phyloP scores from a whole-genome alignment of 768 basidiomycete genomes.

The Pleurotus eryngii region DNA sequence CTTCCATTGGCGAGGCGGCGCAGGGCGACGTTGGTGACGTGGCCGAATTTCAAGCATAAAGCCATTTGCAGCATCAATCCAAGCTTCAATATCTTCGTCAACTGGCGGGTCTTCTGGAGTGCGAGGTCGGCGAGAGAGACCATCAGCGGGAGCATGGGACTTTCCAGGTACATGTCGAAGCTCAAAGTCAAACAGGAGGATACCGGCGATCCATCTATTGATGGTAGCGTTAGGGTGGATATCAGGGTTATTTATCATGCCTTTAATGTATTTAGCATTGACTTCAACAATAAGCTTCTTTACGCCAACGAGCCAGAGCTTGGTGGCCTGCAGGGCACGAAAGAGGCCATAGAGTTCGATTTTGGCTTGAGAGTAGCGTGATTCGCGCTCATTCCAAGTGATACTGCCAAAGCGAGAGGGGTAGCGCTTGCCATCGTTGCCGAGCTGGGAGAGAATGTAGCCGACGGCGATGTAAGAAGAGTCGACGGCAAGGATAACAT shows the following conservation, averaged over 20 bases:
- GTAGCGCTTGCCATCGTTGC: slow-evolving; percentile 14
- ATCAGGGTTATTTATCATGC: slow-evolving; percentile 30
- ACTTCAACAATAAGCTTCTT: slow-evolving; percentile 22
- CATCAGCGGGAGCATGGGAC: slow-evolving; percentile 1
- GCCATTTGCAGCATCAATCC: slow-evolving; percentile 1
- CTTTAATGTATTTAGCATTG: slow-evolving; percentile 29
- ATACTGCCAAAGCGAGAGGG: slow-evolving; percentile 36
- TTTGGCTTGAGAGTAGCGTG: slow-evolving; percentile 29
- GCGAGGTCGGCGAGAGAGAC: slow-evolving; percentile 3
- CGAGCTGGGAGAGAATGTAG: slow-evolving; percentile 32
- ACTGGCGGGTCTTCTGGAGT: not conserved
- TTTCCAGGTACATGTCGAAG: not conserved
- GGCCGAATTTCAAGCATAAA: not conserved
- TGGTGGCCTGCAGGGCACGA: slow-evolving; percentile 14
- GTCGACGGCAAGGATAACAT: slow-evolving; percentile 34
- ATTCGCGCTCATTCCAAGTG: slow-evolving; percentile 29
- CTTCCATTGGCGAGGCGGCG: not conserved
- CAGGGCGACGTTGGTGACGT: not conserved
- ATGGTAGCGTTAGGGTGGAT: slow-evolving; percentile 24
- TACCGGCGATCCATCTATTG: slow-evolving; percentile 1
- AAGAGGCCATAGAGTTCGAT: slow-evolving; percentile 31
- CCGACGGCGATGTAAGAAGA: slow-evolving; percentile 32
- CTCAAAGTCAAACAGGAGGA: not conserved
- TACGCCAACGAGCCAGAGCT: slow-evolving; percentile 23
- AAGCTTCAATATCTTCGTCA: not conserved